Conservation (phyloP, 495 filamentous ascomycete species). For the Xylaria telfairii region DNA sequence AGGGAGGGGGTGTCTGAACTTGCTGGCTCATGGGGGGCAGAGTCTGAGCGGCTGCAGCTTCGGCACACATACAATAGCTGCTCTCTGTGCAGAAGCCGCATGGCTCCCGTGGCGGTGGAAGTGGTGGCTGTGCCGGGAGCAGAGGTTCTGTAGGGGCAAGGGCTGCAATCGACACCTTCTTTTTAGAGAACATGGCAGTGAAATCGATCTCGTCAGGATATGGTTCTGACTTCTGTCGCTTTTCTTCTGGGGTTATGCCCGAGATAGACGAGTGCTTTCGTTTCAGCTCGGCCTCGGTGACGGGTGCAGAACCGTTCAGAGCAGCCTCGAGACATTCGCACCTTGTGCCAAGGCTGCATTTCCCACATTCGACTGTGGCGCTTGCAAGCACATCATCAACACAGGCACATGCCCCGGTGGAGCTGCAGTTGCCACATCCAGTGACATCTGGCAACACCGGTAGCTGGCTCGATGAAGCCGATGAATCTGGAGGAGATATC, state of each 20-base stretch:
- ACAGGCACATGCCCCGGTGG: conserved; percentile 58
- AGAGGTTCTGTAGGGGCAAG: conserved; percentile 35
- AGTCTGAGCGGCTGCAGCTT: conserved; percentile 48
- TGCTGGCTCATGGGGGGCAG: conserved; percentile 52
- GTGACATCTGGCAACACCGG: conserved; percentile 37
- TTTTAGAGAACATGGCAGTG: conserved; percentile 65
- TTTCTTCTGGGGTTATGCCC: conserved; percentile 61
- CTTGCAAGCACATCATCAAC: conserved; percentile 55
- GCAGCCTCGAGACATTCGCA: conserved; percentile 73
- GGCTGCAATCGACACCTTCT: conserved; percentile 32
- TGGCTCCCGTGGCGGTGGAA: conserved; percentile 58
- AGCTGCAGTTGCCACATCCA: conserved; percentile 59
- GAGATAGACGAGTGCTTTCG: conserved; percentile 43
- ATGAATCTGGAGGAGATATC: conserved; percentile 51
- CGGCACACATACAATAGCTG: conserved; percentile 79
- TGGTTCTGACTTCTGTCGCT: conserved; percentile 47
- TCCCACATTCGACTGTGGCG: conserved; percentile 63
- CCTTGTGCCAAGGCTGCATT: conserved; percentile 62
- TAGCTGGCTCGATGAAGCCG: conserved; percentile 30
- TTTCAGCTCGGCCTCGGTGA: conserved; percentile 43
- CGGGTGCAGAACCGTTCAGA: conserved; percentile 34
- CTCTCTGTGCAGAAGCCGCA: conserved; percentile 91
- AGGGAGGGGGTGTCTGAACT: conserved; percentile 71
- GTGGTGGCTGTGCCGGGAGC: conserved; percentile 34
- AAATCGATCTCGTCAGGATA: conserved; percentile 73